Base-by-base conservation (phyloP, 2,329 filamentous ascomycete species). In the Cladosporium oxysporum region DNA sequence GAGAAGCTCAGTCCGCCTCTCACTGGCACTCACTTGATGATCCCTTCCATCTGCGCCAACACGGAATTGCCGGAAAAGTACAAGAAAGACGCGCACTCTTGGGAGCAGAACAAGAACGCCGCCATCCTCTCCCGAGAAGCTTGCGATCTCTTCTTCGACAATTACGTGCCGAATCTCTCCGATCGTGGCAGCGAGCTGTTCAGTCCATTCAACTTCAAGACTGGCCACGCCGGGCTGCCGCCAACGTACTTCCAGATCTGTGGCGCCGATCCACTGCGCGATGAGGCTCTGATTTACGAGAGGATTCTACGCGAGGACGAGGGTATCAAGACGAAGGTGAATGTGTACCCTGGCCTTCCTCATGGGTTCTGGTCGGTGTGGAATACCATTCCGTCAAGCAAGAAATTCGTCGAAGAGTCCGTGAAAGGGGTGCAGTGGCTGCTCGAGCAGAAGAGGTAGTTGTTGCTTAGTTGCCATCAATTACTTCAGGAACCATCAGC, bases 201-300 rank as follows among this genome's bases (percentile, higher is more conserved):
- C 72, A 78, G 62, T 72, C 79, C 31, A 64, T 72, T 16, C 49
- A 41, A 74, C 1, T 74, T 69, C 59, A 59, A 68, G 29, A 71
- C 65, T 1, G 67, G 71, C 2, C 81, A 83, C 64, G 74, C 74
- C 33, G 77, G 76, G 0, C 74, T 81, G 4, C 81, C 82, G 0
- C 79, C 78, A 33, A 78, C 80, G 0, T 81, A 79, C 66, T 83
- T 84, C 69, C 79, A 83, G 68, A 77, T 84, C 21, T 81, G 79
- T 35, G 83, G 82, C 0, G 71, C 79, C 67, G 83, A 84, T 72
- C 82, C 82, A 0, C 69, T 82, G 58, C 75, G 83, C 21, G 83
- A 85, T 55, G 83, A 85, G 68, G 81, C 78, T 2, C 73, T 84
- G 37, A 70, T 85, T 6, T 81, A 83, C 52, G 81, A 83, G 67